Conservation (phyloP, 495 filamentous ascomycete species). For the Xylaria telfairii region DNA sequence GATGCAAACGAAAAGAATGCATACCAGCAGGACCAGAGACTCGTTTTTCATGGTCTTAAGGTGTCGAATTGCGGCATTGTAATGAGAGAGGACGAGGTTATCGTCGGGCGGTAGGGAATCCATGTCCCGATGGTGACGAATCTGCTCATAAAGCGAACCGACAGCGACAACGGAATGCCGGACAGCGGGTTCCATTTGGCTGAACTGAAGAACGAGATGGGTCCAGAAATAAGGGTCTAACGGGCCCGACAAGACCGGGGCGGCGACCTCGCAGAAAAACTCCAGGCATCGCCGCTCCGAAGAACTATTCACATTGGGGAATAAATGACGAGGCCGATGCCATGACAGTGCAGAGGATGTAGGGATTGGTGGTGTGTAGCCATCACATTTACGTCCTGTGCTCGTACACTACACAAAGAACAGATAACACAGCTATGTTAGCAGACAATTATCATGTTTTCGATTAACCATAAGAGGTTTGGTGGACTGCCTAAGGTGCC, state of each 20-base stretch:
- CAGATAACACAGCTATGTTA: background rate
- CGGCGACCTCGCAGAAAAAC: constrained; percentile 58
- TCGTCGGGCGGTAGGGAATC: constrained; percentile 40
- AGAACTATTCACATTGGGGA: constrained; percentile 27
- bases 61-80: constrained; percentile 59
- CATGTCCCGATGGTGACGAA: constrained; percentile 11
- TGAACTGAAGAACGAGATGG: constrained; percentile 61
- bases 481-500: background rate
- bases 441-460: background rate
- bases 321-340: constrained; percentile 35
- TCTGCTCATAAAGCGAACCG: constrained; percentile 58
- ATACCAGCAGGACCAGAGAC: constrained; percentile 60
- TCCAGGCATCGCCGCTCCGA: constrained; percentile 54
- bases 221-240: constrained; percentile 64
- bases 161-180: constrained; percentile 65
- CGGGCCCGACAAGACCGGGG: constrained; percentile 54
- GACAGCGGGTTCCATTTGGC: constrained; percentile 62
- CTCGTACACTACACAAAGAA: constrained; percentile 40
- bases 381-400: constrained; percentile 57
- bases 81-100: constrained; percentile 56
- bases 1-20: constrained; percentile 64
- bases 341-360: constrained; percentile 28
- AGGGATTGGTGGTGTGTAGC: constrained; percentile 30
- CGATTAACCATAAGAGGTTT: background rate
- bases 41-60: constrained; percentile 45